Percentiles rank a stretch among this genome's conserved stretches.
Conservation (phyloP, 345 rosid genomes). For the Mercurialis annua region DNA sequence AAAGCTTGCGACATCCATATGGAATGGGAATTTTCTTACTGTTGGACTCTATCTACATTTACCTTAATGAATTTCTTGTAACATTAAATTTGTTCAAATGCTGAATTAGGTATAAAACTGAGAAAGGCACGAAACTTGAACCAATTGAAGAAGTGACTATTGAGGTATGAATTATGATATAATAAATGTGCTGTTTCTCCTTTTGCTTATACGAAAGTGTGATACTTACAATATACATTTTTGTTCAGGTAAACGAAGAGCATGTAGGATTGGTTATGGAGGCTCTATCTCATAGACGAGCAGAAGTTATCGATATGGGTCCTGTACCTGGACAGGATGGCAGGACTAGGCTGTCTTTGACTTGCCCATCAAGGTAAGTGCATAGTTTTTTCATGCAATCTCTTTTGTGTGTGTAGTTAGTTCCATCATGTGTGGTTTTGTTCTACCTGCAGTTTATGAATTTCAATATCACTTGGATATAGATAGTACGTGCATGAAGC, state of each 20-base stretch:
- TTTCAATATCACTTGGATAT: neutral
- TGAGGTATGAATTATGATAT: conserved; percentile 45
- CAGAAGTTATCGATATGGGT: conserved; percentile 82
- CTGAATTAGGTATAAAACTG: conserved; percentile 75
- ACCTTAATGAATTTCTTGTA: neutral
- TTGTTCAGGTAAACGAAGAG: conserved; percentile 73
- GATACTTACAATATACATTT: conserved; percentile 7
- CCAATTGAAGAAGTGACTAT: conserved; percentile 95
- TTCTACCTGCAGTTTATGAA: neutral
- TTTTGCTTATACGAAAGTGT: conserved; percentile 11
- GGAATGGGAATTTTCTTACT: neutral
- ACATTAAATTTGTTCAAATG: conserved; percentile 5
- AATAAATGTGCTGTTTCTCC: neutral
- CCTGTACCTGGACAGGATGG: conserved; percentile 89
- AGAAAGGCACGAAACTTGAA: conserved; percentile 65
- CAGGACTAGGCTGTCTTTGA: conserved; percentile 81
- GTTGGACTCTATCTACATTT: neutral
- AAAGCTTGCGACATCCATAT: neutral
- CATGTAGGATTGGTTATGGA: conserved; percentile 91
- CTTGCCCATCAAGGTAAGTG: conserved; percentile 89
- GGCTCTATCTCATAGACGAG: conserved; percentile 92
- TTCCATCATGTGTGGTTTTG: neutral
- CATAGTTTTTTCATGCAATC: neutral
- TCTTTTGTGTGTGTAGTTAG: neutral
- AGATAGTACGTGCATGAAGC: neutral